A percentile compares a stretch with the other conserved stretches of the same genome.
These are phyloP conservation scores for Aspergillus hancockii DNA, from an alignment of 495 filamentous ascomycete genomes.

Conservation along the genomic window DNA sequence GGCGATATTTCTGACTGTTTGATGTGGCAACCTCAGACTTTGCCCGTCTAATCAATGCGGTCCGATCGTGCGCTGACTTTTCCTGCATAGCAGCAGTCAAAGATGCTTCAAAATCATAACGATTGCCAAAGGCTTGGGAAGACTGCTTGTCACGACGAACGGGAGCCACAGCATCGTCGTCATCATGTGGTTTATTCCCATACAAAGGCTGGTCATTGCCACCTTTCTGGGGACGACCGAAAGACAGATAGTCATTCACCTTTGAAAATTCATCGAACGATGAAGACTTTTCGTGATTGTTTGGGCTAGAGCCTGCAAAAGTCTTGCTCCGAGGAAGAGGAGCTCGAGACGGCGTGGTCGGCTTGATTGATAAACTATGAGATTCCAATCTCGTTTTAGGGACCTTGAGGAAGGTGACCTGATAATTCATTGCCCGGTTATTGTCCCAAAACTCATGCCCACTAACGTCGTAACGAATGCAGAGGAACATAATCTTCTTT, in stretches of 20 bases:
- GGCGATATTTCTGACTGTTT: constrained; percentile 11
- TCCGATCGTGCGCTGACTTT: constrained; percentile 55
- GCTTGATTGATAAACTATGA: constrained; percentile 40
- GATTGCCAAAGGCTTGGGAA: constrained; percentile 80
- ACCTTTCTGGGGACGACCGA: constrained; percentile 56
- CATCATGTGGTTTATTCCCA: constrained; percentile 32
- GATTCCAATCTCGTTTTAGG: constrained; percentile 60
- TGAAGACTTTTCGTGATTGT: constrained; percentile 63
- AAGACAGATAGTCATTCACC: constrained; percentile 55
- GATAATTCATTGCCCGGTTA: constrained; percentile 82
- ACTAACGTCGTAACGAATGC: constrained; percentile 82
- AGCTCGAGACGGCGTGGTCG: constrained; percentile 52
- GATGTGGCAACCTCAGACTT: constrained; percentile 26
- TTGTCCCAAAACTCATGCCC: constrained; percentile 96
- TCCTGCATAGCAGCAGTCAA: constrained; percentile 76
- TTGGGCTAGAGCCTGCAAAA: constrained; percentile 44
- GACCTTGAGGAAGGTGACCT: constrained; percentile 85
- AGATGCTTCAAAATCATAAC: constrained; percentile 92
- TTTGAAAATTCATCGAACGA: constrained; percentile 71
- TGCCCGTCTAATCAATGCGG: constrained; percentile 42
- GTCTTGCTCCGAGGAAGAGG: constrained; percentile 75
- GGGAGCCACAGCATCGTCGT: constrained; percentile 38
- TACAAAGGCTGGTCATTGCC: constrained; percentile 51
- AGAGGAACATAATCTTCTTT: constrained; percentile 85
- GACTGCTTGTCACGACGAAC: constrained; percentile 58